A percentile compares a stretch with the other conserved stretches of the same genome.
These are phyloP conservation scores for Phytopythium sindhum DNA, from an alignment of 352 stramenopile species.

Conservation along the genomic window DNA sequence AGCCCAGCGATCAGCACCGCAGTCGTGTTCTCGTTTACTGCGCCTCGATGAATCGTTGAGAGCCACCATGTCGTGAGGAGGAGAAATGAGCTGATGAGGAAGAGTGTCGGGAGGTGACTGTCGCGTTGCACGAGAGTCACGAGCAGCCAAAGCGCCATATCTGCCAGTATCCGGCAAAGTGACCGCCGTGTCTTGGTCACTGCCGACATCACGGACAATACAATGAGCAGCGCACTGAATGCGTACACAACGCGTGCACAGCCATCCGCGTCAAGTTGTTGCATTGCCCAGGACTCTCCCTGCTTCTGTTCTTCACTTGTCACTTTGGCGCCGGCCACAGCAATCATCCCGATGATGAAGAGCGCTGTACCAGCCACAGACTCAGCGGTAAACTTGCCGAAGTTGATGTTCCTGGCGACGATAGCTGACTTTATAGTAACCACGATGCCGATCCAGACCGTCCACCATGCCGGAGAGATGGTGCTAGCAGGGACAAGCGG, in stretches of 20 bases:
- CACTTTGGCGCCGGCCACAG: neutral
- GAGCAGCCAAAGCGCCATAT: constrained; percentile 67
- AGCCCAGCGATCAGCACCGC: constrained; percentile 21
- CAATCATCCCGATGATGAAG: constrained; percentile 26
- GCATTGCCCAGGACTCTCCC: neutral
- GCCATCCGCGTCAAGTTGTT: constrained; percentile 25
- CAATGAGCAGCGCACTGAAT: constrained; percentile 11
- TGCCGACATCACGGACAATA: constrained; percentile 9
- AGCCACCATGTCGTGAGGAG: constrained; percentile 25
- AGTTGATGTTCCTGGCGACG: neutral
- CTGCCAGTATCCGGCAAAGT: constrained; percentile 16
- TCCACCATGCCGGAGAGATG: constrained; percentile 22
- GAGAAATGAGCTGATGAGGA: constrained; percentile 48
- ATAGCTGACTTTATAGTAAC: constrained; percentile 8
- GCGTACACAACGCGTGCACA: constrained; percentile 53
- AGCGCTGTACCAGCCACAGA: constrained; percentile 8
- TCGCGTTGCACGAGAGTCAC: constrained; percentile 55
- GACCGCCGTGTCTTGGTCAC: neutral
- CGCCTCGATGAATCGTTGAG: constrained; percentile 3
- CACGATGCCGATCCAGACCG: constrained; percentile 34
- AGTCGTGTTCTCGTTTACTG: neutral
- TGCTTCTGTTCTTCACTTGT: neutral
- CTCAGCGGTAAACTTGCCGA: neutral
- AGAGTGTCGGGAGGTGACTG: constrained; percentile 56
- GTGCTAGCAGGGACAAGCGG: constrained; percentile 29